A percentile compares a stretch with the other conserved stretches of the same genome.
phyloP scores from a whole-genome alignment of 2,329 filamentous ascomycete genomes.

The Fusarium globosum region DNA sequence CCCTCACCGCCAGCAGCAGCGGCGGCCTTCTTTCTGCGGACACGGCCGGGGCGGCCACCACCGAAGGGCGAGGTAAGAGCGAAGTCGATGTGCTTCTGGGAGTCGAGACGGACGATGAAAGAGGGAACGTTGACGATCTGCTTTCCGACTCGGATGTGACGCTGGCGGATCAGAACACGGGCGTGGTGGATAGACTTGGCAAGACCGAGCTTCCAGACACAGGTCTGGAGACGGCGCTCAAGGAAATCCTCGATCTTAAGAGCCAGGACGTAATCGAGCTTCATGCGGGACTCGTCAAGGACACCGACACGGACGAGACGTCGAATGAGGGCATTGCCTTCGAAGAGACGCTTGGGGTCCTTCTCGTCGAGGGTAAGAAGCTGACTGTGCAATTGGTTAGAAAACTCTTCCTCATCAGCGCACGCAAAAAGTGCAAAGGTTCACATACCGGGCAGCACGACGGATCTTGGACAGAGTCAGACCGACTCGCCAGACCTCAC shows the following conservation, averaged over 20 bases:
- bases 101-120: constrained; percentile 99
- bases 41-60: constrained; percentile 95
- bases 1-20: constrained; percentile 87
- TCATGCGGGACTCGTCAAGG: constrained; percentile 99
- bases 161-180: constrained; percentile 99
- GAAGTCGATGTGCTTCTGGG: constrained; percentile 99
- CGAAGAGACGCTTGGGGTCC: constrained; percentile 99
- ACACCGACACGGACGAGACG: constrained; percentile 99
- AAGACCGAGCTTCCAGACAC: constrained; percentile 99
- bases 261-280: constrained; percentile 99
- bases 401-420: neutral
- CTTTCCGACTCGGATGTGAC: constrained; percentile 99
- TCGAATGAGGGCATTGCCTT: constrained; percentile 99
- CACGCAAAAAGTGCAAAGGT: neutral
- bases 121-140: constrained; percentile 99
- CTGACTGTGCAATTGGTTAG: constrained; percentile 74
- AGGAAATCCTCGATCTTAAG: constrained; percentile 99
- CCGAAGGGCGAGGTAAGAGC: constrained; percentile 96
- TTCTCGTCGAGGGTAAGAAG: constrained; percentile 99
- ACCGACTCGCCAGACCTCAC: constrained; percentile 99
- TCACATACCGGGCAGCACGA: constrained; percentile 95
- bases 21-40: constrained; percentile 99
- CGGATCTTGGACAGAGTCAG: constrained; percentile 99
- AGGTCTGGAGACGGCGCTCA: constrained; percentile 99
- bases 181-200: constrained; percentile 99